Conservation (phyloP, 169 alveolate genomes). For the Plasmodium malariae region DNA sequence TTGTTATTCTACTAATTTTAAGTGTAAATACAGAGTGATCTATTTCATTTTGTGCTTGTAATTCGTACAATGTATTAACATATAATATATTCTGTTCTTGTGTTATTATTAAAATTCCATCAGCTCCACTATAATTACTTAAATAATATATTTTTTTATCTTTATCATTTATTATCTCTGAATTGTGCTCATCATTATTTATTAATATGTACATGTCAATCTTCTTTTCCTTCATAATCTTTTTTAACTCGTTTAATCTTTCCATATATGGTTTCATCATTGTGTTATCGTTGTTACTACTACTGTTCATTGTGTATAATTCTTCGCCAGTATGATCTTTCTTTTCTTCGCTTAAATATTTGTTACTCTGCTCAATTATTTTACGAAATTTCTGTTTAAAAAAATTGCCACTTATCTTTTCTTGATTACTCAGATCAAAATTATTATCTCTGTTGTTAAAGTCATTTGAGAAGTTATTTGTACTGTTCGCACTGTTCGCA, state of each 20-base stretch:
- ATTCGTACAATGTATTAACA: conserved; percentile 67
- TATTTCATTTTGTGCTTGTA: conserved; percentile 70
- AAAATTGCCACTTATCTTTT: neutral
- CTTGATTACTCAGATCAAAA: neutral
- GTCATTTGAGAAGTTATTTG: neutral
- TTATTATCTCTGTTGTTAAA: neutral
- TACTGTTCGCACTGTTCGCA: neutral
- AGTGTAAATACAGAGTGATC: conserved; percentile 30
- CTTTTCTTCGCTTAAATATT: neutral
- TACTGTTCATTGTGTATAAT: too few species aligned
- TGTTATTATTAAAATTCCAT: conserved; percentile 66
- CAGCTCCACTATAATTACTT: conserved; percentile 59
- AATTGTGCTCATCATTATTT: conserved; percentile 76
- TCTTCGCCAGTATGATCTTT: neutral
- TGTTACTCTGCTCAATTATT: neutral
- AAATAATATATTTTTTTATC: conserved; percentile 61
- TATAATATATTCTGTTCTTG: conserved; percentile 31
- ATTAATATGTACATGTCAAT: conserved; percentile 70
- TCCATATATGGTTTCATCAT: neutral
- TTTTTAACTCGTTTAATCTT: conserved; percentile 28
- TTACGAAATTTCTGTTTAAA: neutral
- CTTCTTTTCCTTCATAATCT: conserved; percentile 34
- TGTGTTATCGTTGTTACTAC: neutral
- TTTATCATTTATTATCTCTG: conserved; percentile 68
- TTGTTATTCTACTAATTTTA: conserved; percentile 11